These are phyloP conservation scores for Parastagonospora nodorum DNA, from an alignment of 2,329 filamentous ascomycete genomes.

Conservation along the genomic window DNA sequence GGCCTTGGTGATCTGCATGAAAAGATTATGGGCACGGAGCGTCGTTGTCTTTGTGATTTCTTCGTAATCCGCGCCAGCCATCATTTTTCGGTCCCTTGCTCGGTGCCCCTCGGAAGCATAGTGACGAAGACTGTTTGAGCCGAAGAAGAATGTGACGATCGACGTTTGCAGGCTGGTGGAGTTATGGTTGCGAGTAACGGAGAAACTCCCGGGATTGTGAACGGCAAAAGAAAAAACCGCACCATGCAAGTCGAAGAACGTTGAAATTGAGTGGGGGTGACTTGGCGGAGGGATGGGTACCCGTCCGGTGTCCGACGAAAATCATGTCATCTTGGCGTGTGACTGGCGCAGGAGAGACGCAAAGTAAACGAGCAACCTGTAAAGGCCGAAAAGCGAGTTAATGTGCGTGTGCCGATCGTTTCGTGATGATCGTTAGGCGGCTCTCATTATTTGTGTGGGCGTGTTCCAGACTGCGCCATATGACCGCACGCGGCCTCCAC, in stretches of 20 bases:
- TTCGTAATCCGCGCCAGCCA: background rate
- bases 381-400: background rate
- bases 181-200: background rate
- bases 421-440: slow-evolving; percentile 4
- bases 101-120: background rate
- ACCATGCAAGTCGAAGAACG: background rate
- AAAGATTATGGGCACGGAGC: background rate
- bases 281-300: background rate
- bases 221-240: background rate
- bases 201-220: background rate
- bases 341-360: background rate
- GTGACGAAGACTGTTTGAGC: background rate
- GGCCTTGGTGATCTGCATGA: background rate
- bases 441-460: slow-evolving; percentile 1
- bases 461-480: slow-evolving; percentile 6
- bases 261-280: background rate
- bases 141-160: background rate
- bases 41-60: background rate
- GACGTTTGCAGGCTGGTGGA: background rate
- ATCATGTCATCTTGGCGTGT: background rate
- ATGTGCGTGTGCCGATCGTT: slow-evolving; percentile 3
- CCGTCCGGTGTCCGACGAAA: background rate
- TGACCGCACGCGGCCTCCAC: slow-evolving; percentile 6
- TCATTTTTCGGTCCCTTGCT: background rate
- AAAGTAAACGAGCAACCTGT: background rate